A percentile compares a stretch with the other conserved stretches of the same genome.
phyloP scores from a whole-genome alignment of 2,329 filamentous ascomycete genomes.

The Aspergillus jensenii region DNA sequence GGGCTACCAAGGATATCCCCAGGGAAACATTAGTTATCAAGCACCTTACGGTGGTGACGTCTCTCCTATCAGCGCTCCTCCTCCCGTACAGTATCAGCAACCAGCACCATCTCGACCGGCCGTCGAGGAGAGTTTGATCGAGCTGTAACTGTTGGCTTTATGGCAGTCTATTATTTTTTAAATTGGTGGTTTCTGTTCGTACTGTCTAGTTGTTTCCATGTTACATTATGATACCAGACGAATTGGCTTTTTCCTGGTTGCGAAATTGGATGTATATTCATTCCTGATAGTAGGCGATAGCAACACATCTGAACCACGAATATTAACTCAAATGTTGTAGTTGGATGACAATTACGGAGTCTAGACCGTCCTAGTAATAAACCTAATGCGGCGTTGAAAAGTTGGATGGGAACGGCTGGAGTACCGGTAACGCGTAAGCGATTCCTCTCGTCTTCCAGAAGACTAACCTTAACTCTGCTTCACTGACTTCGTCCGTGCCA shows the following conservation, averaged over 20 bases:
- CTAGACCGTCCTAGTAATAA: not conserved
- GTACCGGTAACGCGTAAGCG: constrained; percentile 1
- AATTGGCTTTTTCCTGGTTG: constrained; percentile 20
- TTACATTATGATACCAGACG: constrained; percentile 28
- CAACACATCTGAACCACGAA: not conserved
- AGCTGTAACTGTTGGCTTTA: constrained; percentile 20
- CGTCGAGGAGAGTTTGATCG: constrained; percentile 33
- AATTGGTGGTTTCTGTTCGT: not conserved
- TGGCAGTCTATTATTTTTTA: not conserved
- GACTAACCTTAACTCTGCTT: constrained; percentile 1
- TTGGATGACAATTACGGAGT: not conserved
- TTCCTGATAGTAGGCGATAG: constrained; percentile 6
- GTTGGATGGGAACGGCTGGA: constrained; percentile 10
- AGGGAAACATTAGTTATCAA: constrained; percentile 12
- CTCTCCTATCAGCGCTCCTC: constrained; percentile 16
- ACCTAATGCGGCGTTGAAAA: not conserved
- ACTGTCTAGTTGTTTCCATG: not conserved
- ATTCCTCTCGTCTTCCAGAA: not conserved
- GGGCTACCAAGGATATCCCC: constrained; percentile 14
- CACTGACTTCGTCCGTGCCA: not conserved
- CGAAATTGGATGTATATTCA: constrained; percentile 18
- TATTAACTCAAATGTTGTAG: not conserved
- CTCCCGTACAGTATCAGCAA: constrained; percentile 21
- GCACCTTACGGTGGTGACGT: constrained; percentile 20
- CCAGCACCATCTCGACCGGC: constrained; percentile 22